Percentiles rank a stretch among this genome's conserved stretches.
These are phyloP conservation scores for Quercus ilex DNA, from an alignment of 306 rosid species.

Conservation along the genomic window DNA sequence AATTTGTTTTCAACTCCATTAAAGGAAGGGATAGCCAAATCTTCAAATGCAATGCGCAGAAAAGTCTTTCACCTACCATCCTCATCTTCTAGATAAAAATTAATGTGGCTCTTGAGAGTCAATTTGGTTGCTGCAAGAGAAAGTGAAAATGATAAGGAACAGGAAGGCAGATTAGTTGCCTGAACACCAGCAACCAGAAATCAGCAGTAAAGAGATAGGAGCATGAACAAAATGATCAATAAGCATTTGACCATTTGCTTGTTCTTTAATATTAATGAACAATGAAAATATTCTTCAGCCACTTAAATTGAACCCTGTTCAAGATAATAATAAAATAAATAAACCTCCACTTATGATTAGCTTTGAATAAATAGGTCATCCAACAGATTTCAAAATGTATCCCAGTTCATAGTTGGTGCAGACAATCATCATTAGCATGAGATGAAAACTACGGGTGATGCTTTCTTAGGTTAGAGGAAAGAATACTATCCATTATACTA, in stretches of 20 bases:
- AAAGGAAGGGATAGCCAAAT: neutral
- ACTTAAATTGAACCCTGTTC: neutral
- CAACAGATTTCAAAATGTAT: neutral
- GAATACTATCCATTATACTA: no score
- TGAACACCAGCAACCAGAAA: neutral
- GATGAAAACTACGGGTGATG: no score
- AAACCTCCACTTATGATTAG: neutral
- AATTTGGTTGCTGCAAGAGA: constrained; percentile 54
- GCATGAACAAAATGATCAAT: neutral
- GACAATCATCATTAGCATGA: no score
- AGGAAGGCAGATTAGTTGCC: constrained; percentile 5
- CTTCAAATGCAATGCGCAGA: neutral
- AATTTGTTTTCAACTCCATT: neutral
- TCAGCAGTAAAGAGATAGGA: neutral
- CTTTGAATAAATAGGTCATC: neutral
- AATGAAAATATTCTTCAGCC: neutral
- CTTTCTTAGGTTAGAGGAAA: no score
- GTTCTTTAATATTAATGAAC: neutral
- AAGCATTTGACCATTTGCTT: neutral
- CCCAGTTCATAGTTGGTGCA: no score
- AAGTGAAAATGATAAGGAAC: constrained; percentile 7
- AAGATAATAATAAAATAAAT: neutral
- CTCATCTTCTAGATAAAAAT: constrained; percentile 1
- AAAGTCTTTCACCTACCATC: constrained; percentile 19
- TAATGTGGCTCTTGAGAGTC: neutral